Conservation (phyloP, 73 alveolate species). For the Paramecium primaurelia region DNA sequence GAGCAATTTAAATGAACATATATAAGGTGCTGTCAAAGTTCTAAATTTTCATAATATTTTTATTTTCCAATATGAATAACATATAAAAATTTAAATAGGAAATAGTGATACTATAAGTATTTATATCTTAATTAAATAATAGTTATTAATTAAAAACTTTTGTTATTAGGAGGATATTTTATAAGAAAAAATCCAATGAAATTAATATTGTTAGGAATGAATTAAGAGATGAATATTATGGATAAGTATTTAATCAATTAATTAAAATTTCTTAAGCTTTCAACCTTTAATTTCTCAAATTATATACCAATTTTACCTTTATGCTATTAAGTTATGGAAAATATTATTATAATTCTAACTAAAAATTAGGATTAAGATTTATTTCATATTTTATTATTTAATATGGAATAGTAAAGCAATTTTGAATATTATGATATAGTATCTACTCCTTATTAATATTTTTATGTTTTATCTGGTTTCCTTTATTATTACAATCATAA, state of each 20-base stretch:
- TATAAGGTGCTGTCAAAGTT: background rate
- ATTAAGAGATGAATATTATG: background rate
- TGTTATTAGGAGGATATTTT: background rate
- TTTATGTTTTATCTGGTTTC: background rate
- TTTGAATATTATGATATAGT: background rate
- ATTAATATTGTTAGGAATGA: background rate
- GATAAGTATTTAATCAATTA: background rate
- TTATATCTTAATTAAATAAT: background rate
- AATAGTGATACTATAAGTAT: background rate
- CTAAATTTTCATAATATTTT: background rate
- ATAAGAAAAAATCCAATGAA: background rate
- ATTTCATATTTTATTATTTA: background rate
- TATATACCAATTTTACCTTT: background rate
- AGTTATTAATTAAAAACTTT: background rate
- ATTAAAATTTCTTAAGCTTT: background rate
- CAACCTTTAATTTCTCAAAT: background rate
- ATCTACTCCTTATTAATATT: background rate
- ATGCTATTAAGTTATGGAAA: background rate
- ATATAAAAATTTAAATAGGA: background rate
- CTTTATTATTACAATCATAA: background rate
- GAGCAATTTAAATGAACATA: too few relatives aligned
- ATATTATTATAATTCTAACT: background rate
- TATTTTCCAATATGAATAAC: background rate
- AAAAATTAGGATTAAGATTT: background rate
- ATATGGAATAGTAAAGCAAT: background rate